Base-by-base conservation (phyloP, 495 filamentous ascomycete genomes). In the Thozetella sp. region DNA sequence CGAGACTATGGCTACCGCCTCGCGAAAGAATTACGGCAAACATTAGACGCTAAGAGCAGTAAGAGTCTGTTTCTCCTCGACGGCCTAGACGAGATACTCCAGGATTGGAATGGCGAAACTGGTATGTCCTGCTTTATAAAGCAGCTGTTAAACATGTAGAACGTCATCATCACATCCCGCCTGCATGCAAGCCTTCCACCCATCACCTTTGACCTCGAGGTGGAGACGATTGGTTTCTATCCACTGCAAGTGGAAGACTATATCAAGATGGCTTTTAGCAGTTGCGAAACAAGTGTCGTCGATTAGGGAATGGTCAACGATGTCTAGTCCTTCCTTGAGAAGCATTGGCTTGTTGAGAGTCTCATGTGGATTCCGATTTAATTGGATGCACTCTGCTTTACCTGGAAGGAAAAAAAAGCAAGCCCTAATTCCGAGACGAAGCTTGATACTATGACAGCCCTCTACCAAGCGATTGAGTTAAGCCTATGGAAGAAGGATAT, bases 311-410 rank as follows among this genome's bases (percentile, higher is more conserved):
- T 55, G 23, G 53, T 58, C 23, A 23, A 60, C 4, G 51, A 70
- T 22, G 64, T 82, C 50, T 54, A 68, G 43, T 64, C 55, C 9
- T 82, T 73, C 52, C 64, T 81, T 27, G 24, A 68, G 53, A 40
- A 48, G 3, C 68, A 75, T 57, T 55, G 46, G 61, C 63, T 77
- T 1, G 62, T 82, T 27, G 51, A 71, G 54, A 65, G 62, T 34
- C 73, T 80, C 57, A 61, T 78, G 23, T 76, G 68, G 52, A 79
- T 82, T 40, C 79, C 76, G 1, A 75, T 81, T 55, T 76, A 77
- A 63, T 60, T 81, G 34, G 78, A 81, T 68, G 77, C 76, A n/a
- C 59, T 81, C 27, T 79, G 76, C 59, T 78, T 67, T 58, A 67
- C 55, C 27, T 81, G 75, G 78, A 51, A 72, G 34, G 54, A 68